These are phyloP conservation scores for Epicoccum sorghinum DNA, from an alignment of 2,329 filamentous ascomycete species.

Conservation along the genomic window DNA sequence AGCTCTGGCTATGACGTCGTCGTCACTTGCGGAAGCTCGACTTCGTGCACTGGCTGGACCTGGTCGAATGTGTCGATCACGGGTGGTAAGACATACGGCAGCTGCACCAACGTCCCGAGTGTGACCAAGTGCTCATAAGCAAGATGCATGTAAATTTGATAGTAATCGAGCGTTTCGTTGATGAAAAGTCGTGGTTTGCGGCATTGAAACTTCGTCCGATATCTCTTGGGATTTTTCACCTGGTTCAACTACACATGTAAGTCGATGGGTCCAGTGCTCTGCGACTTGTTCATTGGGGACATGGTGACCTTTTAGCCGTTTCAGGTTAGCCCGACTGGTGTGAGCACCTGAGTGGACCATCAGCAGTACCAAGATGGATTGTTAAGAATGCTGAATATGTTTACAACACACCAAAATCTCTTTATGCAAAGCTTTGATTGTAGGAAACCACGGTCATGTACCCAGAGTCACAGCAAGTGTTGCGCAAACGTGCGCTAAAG, in stretches of 20 bases:
- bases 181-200: too few relatives aligned
- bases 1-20: constrained; percentile 58
- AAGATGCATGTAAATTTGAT: background rate
- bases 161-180: too few relatives aligned
- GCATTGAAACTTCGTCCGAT: too few relatives aligned
- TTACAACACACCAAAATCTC: too few relatives aligned
- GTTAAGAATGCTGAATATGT: background rate
- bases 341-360: constrained; percentile 15
- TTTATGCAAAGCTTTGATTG: too few relatives aligned
- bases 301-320: background rate
- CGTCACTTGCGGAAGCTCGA: constrained; percentile 57
- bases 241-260: too few relatives aligned
- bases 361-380: constrained; percentile 8
- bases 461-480: background rate
- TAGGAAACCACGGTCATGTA: too few relatives aligned
- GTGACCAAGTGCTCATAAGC: constrained; percentile 26
- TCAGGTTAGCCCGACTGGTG: background rate
- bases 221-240: too few relatives aligned
- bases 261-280: background rate
- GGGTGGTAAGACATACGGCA: constrained; percentile 46
- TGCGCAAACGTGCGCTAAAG: constrained; percentile 9
- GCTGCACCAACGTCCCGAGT: constrained; percentile 45
- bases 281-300: background rate
- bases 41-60: constrained; percentile 59
- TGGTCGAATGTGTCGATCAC: constrained; percentile 54